These are phyloP conservation scores for Cynanchum wilfordii DNA, from an alignment of 257 asterid genomes.

Conservation along the genomic window DNA sequence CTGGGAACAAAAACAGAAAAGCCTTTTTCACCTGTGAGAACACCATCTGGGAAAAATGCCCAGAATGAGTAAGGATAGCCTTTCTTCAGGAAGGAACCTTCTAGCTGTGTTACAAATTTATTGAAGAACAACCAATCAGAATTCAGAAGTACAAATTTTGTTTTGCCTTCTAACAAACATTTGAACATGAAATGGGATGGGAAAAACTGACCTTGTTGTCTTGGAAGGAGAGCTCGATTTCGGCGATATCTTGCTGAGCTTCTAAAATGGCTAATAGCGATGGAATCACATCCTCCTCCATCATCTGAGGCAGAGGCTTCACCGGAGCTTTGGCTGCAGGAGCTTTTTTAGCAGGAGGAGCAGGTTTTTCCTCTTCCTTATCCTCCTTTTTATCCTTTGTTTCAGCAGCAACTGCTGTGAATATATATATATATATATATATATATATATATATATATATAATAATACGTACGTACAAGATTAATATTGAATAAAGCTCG, in stretches of 20 bases:
- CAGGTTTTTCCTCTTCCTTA: conserved; percentile 23
- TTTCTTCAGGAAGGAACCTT: conserved; percentile 70
- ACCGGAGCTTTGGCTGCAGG: conserved; percentile 63
- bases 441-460: no score
- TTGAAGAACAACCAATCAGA: neutral
- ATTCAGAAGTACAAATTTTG: neutral
- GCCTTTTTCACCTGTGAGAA: conserved; percentile 36
- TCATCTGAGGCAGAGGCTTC: conserved; percentile 63
- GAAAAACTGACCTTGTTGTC: conserved; percentile 47
- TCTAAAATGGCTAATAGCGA: conserved; percentile 46
- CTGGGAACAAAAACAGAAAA: no score
- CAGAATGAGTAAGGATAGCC: conserved; percentile 65
- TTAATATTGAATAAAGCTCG: neutral
- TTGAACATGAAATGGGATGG: neutral
- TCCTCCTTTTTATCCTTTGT: conserved; percentile 45
- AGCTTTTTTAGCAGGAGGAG: conserved; percentile 23
- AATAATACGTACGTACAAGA: neutral
- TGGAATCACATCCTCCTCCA: conserved; percentile 85
- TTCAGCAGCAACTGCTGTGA: conserved; percentile 58
- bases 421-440: neutral
- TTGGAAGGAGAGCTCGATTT: conserved; percentile 47
- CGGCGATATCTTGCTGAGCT: conserved; percentile 51
- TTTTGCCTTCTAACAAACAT: neutral
- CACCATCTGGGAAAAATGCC: conserved; percentile 88
- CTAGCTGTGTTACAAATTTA: conserved; percentile 50